phyloP scores from a whole-genome alignment of 306 rosid genomes.

The Rosa rugosa region DNA sequence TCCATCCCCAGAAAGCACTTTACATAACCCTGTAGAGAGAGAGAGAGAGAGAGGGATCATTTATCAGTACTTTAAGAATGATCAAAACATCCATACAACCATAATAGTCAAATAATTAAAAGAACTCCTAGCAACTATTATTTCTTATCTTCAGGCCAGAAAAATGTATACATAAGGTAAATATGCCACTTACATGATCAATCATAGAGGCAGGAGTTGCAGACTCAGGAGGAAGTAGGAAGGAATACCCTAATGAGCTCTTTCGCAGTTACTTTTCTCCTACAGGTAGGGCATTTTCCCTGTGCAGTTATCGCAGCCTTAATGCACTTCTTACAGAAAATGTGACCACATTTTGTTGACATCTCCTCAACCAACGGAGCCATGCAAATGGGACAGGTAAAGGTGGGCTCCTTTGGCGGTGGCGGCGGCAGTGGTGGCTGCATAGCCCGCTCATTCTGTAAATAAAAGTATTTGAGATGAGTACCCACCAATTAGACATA shows the following conservation, averaged over 20 bases:
- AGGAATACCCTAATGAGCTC: slow-evolving; percentile 76
- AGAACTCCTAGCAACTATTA: neutral
- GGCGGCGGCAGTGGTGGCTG: slow-evolving; percentile 58
- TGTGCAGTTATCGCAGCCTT: slow-evolving; percentile 42
- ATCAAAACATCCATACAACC: neutral
- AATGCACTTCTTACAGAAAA: slow-evolving; percentile 77
- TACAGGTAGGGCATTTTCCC: slow-evolving; percentile 75
- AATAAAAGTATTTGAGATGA: slow-evolving; percentile 8
- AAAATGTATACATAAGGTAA: neutral
- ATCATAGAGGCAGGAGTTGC: slow-evolving; percentile 24
- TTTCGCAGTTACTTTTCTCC: slow-evolving; percentile 56
- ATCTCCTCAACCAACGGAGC: slow-evolving; percentile 54
- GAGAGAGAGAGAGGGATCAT: neutral
- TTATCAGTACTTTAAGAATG: neutral
- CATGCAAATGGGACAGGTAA: slow-evolving; percentile 85
- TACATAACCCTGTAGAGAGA: slow-evolving; percentile 25
- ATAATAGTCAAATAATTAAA: neutral
- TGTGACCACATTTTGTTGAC: slow-evolving; percentile 91
- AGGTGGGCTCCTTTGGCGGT: slow-evolving; percentile 70
- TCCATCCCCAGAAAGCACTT: slow-evolving; percentile 28
- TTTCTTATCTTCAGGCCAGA: neutral
- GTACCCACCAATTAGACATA: neutral
- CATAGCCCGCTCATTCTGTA: slow-evolving; percentile 41
- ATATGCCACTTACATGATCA: slow-evolving; percentile 25
- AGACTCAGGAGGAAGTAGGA: slow-evolving; percentile 51